These are phyloP conservation scores for Colletotrichum plurivorum DNA, from an alignment of 2,329 filamentous ascomycete species.

Conservation along the genomic window DNA sequence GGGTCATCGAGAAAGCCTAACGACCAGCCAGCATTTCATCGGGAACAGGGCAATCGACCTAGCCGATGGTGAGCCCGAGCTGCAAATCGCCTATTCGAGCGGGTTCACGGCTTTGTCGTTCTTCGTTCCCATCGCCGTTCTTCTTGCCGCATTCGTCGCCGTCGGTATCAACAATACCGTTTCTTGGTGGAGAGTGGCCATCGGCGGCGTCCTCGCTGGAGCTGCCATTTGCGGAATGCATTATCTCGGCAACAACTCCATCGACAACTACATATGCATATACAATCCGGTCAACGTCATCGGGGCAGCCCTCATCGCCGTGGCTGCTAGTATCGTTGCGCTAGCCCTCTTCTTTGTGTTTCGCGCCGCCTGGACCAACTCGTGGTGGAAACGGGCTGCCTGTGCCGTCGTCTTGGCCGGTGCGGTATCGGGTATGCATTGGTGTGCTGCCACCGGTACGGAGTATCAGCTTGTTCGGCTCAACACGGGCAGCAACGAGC, in stretches of 20 bases:
- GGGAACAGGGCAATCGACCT: conserved; percentile 85
- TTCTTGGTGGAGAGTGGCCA: conserved; percentile 69
- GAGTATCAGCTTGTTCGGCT: conserved; percentile 71
- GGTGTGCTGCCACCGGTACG: conserved; percentile 82
- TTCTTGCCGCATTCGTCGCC: conserved; percentile 79
- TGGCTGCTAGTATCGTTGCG: conserved; percentile 78
- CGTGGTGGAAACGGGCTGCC: conserved; percentile 80
- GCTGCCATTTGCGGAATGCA: conserved; percentile 88
- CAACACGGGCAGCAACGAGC: conserved; percentile 55
- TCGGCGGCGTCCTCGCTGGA: conserved; percentile 79
- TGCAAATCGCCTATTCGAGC: conserved; percentile 82
- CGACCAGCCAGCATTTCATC: conserved; percentile 78
- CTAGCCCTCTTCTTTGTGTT: conserved; percentile 84
- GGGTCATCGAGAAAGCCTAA: conserved; percentile 51
- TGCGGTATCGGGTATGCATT: conserved; percentile 90
- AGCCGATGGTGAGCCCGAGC: conserved; percentile 69
- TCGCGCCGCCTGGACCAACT: conserved; percentile 81
- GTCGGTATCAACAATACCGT: conserved; percentile 73
- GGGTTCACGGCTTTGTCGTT: conserved; percentile 83
- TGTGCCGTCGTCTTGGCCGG: conserved; percentile 78
- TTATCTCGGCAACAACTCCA: conserved; percentile 88
- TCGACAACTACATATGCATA: conserved; percentile 79
- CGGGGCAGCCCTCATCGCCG: conserved; percentile 79
- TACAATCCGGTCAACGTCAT: conserved; percentile 74
- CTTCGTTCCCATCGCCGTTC: conserved; percentile 82